Percentiles rank a stretch among this genome's conserved stretches.
phyloP scores from a whole-genome alignment of 1,139 yeast species.

The Kluyveromyces marxianus region DNA sequence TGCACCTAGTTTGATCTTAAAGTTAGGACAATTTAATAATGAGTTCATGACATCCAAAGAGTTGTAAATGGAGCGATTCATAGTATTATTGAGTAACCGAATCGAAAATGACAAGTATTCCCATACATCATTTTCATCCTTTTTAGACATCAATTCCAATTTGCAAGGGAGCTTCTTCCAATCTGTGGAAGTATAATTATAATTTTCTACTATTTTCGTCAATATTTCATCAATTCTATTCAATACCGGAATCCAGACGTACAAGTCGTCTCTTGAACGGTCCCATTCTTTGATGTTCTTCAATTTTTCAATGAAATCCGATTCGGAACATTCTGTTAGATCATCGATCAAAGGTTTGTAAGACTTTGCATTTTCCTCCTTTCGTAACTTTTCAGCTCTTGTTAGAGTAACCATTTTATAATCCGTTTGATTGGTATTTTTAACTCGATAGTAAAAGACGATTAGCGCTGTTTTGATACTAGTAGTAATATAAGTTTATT shows the following conservation, averaged over 20 bases:
- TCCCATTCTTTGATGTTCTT: constrained; percentile 41
- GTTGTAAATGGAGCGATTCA: constrained; percentile 59
- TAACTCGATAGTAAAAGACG: too few species aligned
- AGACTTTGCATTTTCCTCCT: constrained; percentile 23
- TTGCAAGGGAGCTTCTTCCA: constrained; percentile 36
- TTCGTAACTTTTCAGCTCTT: constrained; percentile 27
- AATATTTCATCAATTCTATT: constrained; percentile 68
- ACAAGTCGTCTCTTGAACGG: constrained; percentile 64
- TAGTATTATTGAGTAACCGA: constrained; percentile 60
- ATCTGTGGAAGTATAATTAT: constrained; percentile 34
- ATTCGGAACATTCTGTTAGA: constrained; percentile 17
- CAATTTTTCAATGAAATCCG: constrained; percentile 21
- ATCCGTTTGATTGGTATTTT: too few species aligned
- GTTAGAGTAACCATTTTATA: constrained; percentile 24
- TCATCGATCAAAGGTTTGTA: constrained; percentile 30
- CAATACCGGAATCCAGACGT: constrained; percentile 70
- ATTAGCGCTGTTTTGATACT: too few species aligned
- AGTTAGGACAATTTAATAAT: constrained; percentile 53
- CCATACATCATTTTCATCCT: constrained; percentile 43
- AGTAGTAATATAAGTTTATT: too few species aligned
- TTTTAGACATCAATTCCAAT: constrained; percentile 38
- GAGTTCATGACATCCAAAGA: constrained; percentile 57
- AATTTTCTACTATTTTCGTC: constrained; percentile 45
- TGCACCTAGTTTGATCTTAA: constrained; percentile 54
- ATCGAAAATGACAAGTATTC: constrained; percentile 57